Conservation (phyloP, 148 eudicot species). For the Salicornia ramosissima region DNA sequence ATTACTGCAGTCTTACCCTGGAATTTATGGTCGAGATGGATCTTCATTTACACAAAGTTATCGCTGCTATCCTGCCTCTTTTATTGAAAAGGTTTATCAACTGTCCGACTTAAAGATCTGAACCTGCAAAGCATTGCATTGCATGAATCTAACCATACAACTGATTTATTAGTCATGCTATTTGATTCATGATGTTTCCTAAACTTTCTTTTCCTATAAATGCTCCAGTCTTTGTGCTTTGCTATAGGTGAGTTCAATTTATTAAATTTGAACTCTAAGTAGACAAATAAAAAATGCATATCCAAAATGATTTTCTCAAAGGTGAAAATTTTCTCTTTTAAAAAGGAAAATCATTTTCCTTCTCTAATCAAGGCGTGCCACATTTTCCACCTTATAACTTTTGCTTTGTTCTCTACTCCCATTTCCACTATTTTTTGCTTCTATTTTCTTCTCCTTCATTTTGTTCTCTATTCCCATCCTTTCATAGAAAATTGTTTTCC, state of each 20-base stretch:
- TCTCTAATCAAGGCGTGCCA: too few species aligned
- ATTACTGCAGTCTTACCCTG: constrained; percentile 24
- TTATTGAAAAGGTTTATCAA: constrained; percentile 31
- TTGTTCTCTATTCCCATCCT: background rate
- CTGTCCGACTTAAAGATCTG: background rate
- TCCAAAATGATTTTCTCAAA: background rate
- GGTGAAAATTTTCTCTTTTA: too few species aligned
- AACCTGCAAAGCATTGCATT: background rate
- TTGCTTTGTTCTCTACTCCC: too few species aligned
- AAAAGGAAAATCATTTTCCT: too few species aligned
- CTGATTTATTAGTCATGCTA: constrained; percentile 6
- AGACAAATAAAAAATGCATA: background rate
- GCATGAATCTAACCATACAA: background rate
- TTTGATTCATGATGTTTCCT: background rate
- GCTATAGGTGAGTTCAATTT: background rate
- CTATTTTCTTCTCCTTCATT: background rate
- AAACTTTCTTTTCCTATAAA: background rate
- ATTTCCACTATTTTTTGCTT: too few species aligned
- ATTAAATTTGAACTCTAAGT: background rate
- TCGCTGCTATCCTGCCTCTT: constrained; percentile 36
- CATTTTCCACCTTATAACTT: too few species aligned
- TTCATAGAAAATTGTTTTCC: too few species aligned
- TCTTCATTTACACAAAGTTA: constrained; percentile 30
- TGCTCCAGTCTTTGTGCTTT: background rate
- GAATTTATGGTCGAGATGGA: constrained; percentile 15